Evolutionary conservation across 345 rosid genomes (phyloP).

Genomic region (Citrus sinensis): DVS_A1.0 CM039167.1:9014501-9015000

Average conservation of each 20-base stretch:
- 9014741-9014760: conserved; percentile 29
- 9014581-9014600: conserved; percentile 32
- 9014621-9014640: conserved; percentile 30
- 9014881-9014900: too few species aligned
- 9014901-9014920: too few species aligned
- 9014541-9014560: conserved; percentile 29
- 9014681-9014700: conserved; percentile 35
- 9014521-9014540: conserved; percentile 35
- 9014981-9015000: conserved; percentile 40
- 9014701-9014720: conserved; percentile 40
- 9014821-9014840: background rate
- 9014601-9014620: conserved; percentile 37
- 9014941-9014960: background rate
- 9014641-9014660: conserved; percentile 29
- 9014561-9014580: conserved; percentile 3
- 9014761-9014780: conserved; percentile 10
- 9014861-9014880: background rate
- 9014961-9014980: background rate
- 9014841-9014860: background rate
- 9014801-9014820: conserved; percentile 19
- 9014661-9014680: conserved; percentile 20
- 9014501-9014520: conserved; percentile 26
- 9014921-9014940: background rate
- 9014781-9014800: conserved; percentile 37
- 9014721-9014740: conserved; percentile 37